phyloP scores from a whole-genome alignment of 1,284 basidiomycete species.

The Irpex sp. region DNA sequence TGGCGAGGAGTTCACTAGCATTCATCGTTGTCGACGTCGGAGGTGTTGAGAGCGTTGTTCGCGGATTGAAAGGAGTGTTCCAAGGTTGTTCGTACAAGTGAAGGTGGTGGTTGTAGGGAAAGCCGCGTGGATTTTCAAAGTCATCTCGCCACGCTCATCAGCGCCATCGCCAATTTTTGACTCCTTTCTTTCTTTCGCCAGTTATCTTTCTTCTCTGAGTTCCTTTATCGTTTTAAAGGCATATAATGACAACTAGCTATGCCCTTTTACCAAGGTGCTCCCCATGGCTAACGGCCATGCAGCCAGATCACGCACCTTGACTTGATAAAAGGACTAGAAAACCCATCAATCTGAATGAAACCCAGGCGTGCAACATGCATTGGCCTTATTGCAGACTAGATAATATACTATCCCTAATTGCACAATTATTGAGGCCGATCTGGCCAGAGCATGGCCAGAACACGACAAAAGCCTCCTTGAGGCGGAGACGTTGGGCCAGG shows the following conservation, averaged over 20 bases:
- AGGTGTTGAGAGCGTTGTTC: conserved; percentile 7
- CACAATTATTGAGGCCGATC: background rate
- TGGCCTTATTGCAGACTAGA: background rate
- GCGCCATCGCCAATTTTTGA: conserved; percentile 10
- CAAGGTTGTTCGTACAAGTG: conserved; percentile 14
- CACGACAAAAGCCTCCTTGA: background rate
- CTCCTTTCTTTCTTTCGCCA: conserved; percentile 7
- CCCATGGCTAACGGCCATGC: background rate
- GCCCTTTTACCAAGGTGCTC: too few relatives aligned
- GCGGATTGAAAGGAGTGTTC: conserved; percentile 8
- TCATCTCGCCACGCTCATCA: conserved; percentile 6
- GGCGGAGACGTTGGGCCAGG: background rate
- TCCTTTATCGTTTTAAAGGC: background rate
- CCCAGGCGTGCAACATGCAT: background rate
- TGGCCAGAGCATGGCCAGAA: background rate
- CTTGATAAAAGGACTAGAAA: background rate
- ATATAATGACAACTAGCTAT: too few relatives aligned
- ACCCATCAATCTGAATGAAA: background rate
- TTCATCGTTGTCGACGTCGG: conserved; percentile 61
- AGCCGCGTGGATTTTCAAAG: conserved; percentile 18
- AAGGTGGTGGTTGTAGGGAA: conserved; percentile 17
- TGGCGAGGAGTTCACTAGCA: conserved; percentile 83
- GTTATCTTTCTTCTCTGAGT: background rate
- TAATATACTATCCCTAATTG: background rate
- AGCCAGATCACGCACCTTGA: background rate